A percentile compares a stretch with the other conserved stretches of the same genome.
These are phyloP conservation scores for Xylariales sp. DNA, from an alignment of 2,329 filamentous ascomycete species.

Conservation along the genomic window DNA sequence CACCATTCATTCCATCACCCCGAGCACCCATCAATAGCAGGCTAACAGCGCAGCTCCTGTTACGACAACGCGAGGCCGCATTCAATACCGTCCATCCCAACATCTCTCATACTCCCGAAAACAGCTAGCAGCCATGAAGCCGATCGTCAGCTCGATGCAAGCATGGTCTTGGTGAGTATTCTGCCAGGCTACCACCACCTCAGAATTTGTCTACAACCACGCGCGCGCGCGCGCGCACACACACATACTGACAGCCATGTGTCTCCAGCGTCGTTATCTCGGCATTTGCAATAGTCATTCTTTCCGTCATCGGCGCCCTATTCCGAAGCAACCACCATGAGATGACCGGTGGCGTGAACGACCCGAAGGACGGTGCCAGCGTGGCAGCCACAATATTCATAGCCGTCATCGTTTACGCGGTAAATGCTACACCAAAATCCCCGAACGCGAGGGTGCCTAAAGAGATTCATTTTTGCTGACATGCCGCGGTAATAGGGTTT, in stretches of 20 bases:
- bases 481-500: conserved; percentile 59
- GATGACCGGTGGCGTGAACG: conserved; percentile 71
- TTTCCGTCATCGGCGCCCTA: conserved; percentile 62
- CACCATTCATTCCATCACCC: no score
- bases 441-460: neutral
- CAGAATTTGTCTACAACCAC: neutral
- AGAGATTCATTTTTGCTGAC: neutral
- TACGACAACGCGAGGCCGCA: no score
- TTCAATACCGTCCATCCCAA: no score
- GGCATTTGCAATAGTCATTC: conserved; percentile 60
- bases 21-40: no score
- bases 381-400: conserved; percentile 84
- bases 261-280: conserved; percentile 65
- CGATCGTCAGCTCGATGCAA: conserved; percentile 84
- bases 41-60: no score
- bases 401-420: conserved; percentile 82
- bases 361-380: conserved; percentile 68
- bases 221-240: neutral
- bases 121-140: conserved; percentile 88
- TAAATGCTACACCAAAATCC: conserved; percentile 52
- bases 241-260: conserved; percentile 7
- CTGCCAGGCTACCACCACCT: conserved; percentile 1
- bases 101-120: no score
- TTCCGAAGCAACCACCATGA: conserved; percentile 79
- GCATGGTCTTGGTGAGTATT: conserved; percentile 87